A percentile compares a stretch with the other conserved stretches of the same genome.
Evolutionary conservation across 2,329 filamentous ascomycete species (phyloP).

Genomic region (Rutstroemia sp.): DNA sequence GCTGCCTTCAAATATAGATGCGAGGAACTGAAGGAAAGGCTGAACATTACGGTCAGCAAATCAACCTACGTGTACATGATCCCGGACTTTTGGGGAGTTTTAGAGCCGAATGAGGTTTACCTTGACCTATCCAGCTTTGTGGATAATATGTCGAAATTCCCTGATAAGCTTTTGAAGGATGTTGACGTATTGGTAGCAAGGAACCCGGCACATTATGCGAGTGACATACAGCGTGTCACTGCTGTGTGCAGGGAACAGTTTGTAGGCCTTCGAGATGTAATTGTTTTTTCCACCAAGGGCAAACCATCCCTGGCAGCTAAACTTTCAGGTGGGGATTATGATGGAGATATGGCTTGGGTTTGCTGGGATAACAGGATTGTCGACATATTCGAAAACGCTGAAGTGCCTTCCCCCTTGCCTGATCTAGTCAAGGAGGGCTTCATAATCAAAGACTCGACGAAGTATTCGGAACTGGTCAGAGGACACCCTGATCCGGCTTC

Average conservation of each 20-base stretch:
- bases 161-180: conserved; percentile 45
- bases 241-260: conserved; percentile 53
- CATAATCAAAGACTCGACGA: conserved; percentile 41
- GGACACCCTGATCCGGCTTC: conserved; percentile 11
- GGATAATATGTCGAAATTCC: conserved; percentile 44
- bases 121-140: conserved; percentile 58
- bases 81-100: conserved; percentile 53
- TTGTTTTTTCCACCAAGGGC: conserved; percentile 66
- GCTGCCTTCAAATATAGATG: conserved; percentile 17
- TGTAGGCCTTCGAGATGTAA: conserved; percentile 65
- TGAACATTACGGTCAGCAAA: conserved; percentile 53
- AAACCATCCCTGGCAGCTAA: conserved; percentile 57
- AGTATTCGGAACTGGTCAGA: conserved; percentile 23
- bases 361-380: conserved; percentile 66
- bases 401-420: conserved; percentile 34
- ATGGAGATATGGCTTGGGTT: conserved; percentile 71
- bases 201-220: conserved; percentile 60
- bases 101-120: conserved; percentile 61
- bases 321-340: conserved; percentile 74
- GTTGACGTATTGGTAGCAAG: conserved; percentile 60
- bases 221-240: conserved; percentile 64
- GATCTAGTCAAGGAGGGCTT: conserved; percentile 42
- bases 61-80: conserved; percentile 61
- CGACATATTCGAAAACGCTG: conserved; percentile 56
- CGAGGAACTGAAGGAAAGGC: conserved; percentile 38